A percentile compares a stretch with the other conserved stretches of the same genome.
Conservation (phyloP, 495 filamentous ascomycete genomes). For the Extremus antarcticus region DNA sequence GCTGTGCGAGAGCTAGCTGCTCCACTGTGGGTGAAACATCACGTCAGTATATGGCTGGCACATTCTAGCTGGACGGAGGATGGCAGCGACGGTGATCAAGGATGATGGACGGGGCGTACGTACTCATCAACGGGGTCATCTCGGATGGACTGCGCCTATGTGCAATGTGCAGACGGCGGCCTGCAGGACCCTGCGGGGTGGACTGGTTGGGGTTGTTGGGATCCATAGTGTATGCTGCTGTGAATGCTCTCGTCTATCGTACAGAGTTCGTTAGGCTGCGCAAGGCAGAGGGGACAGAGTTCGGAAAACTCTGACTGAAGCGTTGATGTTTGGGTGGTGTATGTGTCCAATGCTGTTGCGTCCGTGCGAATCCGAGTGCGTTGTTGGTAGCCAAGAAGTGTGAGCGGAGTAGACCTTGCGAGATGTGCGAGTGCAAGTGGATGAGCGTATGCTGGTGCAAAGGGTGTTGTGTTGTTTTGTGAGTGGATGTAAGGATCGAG, state of each 20-base stretch:
- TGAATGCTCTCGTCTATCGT: constrained; percentile 1
- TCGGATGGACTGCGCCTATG: constrained; percentile 96
- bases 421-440: neutral
- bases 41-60: constrained; percentile 2
- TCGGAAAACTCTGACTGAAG: neutral
- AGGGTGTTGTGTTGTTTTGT: neutral
- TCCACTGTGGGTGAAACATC: constrained; percentile 46
- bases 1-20: constrained; percentile 96
- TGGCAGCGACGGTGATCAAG: neutral
- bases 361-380: neutral
- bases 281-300: neutral
- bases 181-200: constrained; percentile 50
- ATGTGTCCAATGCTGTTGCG: neutral
- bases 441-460: neutral
- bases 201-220: constrained; percentile 1
- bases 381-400: neutral
- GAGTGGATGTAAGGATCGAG: neutral
- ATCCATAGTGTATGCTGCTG: constrained; percentile 6
- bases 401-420: neutral
- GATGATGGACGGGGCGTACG: constrained; percentile 38
- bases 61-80: no score
- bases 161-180: constrained; percentile 91
- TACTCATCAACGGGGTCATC: constrained; percentile 97
- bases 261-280: neutral
- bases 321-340: neutral